Percentiles rank a stretch among this genome's conserved stretches.
Conservation (phyloP, 169 alveolate genomes). For the Babesia bovis region DNA sequence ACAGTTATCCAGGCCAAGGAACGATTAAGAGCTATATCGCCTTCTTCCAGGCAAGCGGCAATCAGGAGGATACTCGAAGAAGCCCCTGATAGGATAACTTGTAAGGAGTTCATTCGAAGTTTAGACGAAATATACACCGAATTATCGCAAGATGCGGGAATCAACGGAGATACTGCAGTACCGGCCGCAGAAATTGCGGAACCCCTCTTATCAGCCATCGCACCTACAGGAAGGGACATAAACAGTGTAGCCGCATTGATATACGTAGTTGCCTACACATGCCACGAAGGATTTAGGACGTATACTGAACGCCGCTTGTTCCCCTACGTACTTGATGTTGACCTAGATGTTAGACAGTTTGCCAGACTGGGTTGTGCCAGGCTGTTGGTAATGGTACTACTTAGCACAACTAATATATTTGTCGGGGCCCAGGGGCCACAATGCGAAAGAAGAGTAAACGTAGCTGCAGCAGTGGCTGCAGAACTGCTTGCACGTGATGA, state of each 20-base stretch:
- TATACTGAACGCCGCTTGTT: slow-evolving; percentile 30
- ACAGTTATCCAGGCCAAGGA: slow-evolving; percentile 11
- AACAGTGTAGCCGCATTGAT: slow-evolving; percentile 16
- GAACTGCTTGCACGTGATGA: slow-evolving; percentile 30
- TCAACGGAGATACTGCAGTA: slow-evolving; percentile 5
- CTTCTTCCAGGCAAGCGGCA: slow-evolving; percentile 17
- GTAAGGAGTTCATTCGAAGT: slow-evolving; percentile 23
- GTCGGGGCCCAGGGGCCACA: slow-evolving; percentile 16
- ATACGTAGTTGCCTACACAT: slow-evolving; percentile 10
- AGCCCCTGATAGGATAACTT: background rate
- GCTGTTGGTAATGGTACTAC: slow-evolving; percentile 37
- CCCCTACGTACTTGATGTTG: slow-evolving; percentile 48
- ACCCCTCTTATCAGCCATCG: slow-evolving; percentile 1
- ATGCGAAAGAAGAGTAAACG: slow-evolving; percentile 36
- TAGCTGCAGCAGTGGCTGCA: slow-evolving; percentile 22
- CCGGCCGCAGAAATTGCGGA: slow-evolving; percentile 26
- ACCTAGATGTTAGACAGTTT: slow-evolving; percentile 21
- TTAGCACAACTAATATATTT: slow-evolving; percentile 22
- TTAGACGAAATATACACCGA: slow-evolving; percentile 17
- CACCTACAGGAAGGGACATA: slow-evolving; percentile 11
- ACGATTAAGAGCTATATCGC: slow-evolving; percentile 5
- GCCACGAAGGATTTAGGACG: background rate
- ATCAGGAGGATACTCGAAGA: slow-evolving; percentile 13
- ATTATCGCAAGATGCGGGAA: slow-evolving; percentile 5
- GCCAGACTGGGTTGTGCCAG: slow-evolving; percentile 27